Evolutionary conservation across 495 filamentous ascomycete species (phyloP).

Genomic region (Lasiosphaeriaceae sp.): DNA sequence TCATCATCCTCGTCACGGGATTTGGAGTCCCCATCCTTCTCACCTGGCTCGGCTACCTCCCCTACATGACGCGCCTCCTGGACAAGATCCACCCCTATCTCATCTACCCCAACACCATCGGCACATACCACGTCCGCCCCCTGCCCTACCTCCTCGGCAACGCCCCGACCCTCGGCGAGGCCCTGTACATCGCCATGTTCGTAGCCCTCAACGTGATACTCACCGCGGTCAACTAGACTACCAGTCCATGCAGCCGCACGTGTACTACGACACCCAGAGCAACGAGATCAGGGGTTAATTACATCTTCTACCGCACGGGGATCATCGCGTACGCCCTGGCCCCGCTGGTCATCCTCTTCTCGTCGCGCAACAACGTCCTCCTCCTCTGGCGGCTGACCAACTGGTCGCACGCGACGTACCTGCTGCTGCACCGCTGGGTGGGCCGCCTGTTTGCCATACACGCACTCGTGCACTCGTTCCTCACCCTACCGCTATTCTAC

Average conservation of each 20-base stretch:
- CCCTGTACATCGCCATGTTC: slow-evolving; percentile 33
- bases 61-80: neutral
- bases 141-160: slow-evolving; percentile 28
- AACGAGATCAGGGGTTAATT: slow-evolving; percentile 34
- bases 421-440: slow-evolving; percentile 44
- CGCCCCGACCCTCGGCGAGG: slow-evolving; percentile 34
- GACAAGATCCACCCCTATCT: slow-evolving; percentile 1
- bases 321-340: slow-evolving; percentile 25
- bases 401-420: slow-evolving; percentile 41
- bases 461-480: slow-evolving; percentile 31
- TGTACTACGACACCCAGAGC: slow-evolving; percentile 20
- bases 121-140: slow-evolving; percentile 22
- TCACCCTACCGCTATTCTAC: slow-evolving; percentile 18
- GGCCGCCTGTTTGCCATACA: slow-evolving; percentile 36
- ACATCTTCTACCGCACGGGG: slow-evolving; percentile 38
- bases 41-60: slow-evolving; percentile 5
- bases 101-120: slow-evolving; percentile 27
- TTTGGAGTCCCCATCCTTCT: slow-evolving; percentile 4
- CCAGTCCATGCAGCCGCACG: slow-evolving; percentile 9
- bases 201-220: slow-evolving; percentile 40
- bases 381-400: slow-evolving; percentile 41
- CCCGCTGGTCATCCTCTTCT: slow-evolving; percentile 36
- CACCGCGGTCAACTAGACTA: slow-evolving; percentile 30
- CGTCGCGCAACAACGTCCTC: slow-evolving; percentile 42
- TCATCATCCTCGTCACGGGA: slow-evolving; percentile 6